Evolutionary conservation across 352 stramenopile species (phyloP).

Genomic region (Phytophthora ramorum): DNA sequence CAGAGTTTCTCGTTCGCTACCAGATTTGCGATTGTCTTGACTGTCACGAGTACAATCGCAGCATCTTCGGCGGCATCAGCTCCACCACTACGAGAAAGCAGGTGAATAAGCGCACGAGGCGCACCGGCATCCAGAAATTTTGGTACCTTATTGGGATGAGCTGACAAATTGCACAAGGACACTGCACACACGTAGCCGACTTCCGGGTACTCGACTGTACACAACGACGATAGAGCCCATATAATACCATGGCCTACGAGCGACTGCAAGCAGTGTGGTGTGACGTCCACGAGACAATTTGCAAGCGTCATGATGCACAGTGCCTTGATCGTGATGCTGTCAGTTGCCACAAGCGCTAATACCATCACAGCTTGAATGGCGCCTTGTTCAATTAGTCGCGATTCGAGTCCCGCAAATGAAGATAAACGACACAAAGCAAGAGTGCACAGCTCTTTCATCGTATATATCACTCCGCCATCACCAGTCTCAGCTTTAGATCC

Average conservation of each 20-base stretch:
- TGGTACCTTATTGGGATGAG: slow-evolving; percentile 57
- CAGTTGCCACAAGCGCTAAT: slow-evolving; percentile 74
- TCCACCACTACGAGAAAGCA: slow-evolving; percentile 54
- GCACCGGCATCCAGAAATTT: slow-evolving; percentile 77
- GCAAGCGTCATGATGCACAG: slow-evolving; percentile 77
- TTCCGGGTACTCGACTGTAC: slow-evolving; percentile 60
- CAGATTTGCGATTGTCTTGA: slow-evolving; percentile 83
- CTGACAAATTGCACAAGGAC: slow-evolving; percentile 82
- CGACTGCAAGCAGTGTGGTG: slow-evolving; percentile 64
- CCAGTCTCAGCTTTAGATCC: slow-evolving; percentile 9
- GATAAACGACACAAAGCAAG: slow-evolving; percentile 74
- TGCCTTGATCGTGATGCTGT: slow-evolving; percentile 68
- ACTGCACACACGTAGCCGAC: slow-evolving; percentile 67
- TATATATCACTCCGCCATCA: slow-evolving; percentile 15
- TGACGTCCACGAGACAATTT: slow-evolving; percentile 72
- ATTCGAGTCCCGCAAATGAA: slow-evolving; percentile 66
- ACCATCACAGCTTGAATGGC: slow-evolving; percentile 76
- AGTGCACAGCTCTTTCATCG: slow-evolving; percentile 76
- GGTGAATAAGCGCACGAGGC: slow-evolving; percentile 62
- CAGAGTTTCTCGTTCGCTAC: slow-evolving; percentile 84
- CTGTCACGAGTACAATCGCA: slow-evolving; percentile 54
- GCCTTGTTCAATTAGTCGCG: slow-evolving; percentile 73
- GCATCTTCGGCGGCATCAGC: slow-evolving; percentile 36
- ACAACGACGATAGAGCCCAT: slow-evolving; percentile 77
- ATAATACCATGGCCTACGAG: slow-evolving; percentile 81